Percentiles rank a stretch among this genome's conserved stretches.
These are phyloP conservation scores for Pneumocystis canis DNA, from an alignment of 1,139 yeast species.

Conservation along the genomic window DNA sequence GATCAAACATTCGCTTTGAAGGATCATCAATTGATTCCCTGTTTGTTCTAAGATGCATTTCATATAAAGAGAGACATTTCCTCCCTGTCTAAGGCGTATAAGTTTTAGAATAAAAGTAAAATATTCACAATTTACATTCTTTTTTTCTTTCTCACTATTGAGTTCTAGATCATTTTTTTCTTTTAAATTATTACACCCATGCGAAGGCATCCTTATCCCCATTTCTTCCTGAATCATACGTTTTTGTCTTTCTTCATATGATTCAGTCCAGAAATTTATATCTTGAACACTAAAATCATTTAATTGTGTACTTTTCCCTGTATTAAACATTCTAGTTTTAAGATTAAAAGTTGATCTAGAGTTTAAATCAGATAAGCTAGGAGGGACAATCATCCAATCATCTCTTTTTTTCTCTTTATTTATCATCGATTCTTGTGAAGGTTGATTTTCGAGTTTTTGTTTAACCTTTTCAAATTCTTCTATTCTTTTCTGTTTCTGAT, in stretches of 20 bases:
- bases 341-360: constrained; percentile 8
- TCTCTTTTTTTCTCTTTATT: not conserved
- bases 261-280: constrained; percentile 6
- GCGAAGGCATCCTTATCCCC: not conserved
- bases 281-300: constrained; percentile 4
- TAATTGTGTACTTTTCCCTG: constrained; percentile 11
- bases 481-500: constrained; percentile 5
- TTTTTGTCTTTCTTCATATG: constrained; percentile 10
- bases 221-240: not conserved
- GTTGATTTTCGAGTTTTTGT: not conserved
- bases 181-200: constrained; percentile 12
- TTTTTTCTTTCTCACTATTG: not conserved
- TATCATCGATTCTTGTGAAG: not conserved
- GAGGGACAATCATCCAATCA: constrained; percentile 18
- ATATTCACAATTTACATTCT: not conserved
- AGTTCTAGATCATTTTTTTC: constrained; percentile 8
- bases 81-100: constrained; percentile 14
- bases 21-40: constrained; percentile 11
- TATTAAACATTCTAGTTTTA: constrained; percentile 14
- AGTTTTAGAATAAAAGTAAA: constrained; percentile 6
- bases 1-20: constrained; percentile 15
- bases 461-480: not conserved
- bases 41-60: constrained; percentile 10
- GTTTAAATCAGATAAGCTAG: constrained; percentile 15
- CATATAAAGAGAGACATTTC: constrained; percentile 11